Base-by-base conservation (phyloP, 305 asterid species). In the Fraxinus greggii region DNA sequence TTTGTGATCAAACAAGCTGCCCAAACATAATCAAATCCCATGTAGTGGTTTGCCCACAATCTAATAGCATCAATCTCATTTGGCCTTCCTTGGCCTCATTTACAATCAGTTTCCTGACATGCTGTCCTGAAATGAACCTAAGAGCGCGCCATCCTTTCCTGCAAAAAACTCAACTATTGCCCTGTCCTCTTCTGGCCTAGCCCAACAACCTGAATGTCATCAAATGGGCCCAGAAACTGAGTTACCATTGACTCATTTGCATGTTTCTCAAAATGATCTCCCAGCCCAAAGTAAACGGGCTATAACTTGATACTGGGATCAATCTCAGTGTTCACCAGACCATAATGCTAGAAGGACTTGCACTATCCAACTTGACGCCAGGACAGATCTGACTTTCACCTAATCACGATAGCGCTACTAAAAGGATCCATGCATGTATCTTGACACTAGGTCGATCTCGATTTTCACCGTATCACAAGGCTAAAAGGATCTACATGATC, bases 381-480 rank as follows among this genome's bases (percentile, higher is more conserved):
- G n/a, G 17, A 23, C 17, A 24, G 32, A 63, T 63, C 72, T 63
- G 72, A 63, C 24, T 63, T 24, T 63, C 72, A 63, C 33, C 32
- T 23, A 9, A 9, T 24, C 32, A 24, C 32, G 15, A 23, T 12
- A 23, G 4, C 13, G 17, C 32, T 8, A 13, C 72, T 63, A 63
- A 63, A 51, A 51, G 72, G 32, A 63, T 63, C 72, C 72, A 63
- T 23, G 15, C 72, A 63, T 24, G n/a, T 63, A 63, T 24, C 32
- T 63, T 24, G 72, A 21, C 72, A 63, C 33, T 56, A 63, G n/a
- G 31, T 61, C 72, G 5, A 61, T 61, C 31, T 61, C 4, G 12
- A 63, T 63, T 63, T 63, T 63, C 72, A 63, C 72, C 72, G 24
- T 24, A 63, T 63, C 72, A 63, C 32, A 63, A 63, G 72, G 72